Conservation (phyloP, 257 asterid genomes). For the Jacaranda copaia region DNA sequence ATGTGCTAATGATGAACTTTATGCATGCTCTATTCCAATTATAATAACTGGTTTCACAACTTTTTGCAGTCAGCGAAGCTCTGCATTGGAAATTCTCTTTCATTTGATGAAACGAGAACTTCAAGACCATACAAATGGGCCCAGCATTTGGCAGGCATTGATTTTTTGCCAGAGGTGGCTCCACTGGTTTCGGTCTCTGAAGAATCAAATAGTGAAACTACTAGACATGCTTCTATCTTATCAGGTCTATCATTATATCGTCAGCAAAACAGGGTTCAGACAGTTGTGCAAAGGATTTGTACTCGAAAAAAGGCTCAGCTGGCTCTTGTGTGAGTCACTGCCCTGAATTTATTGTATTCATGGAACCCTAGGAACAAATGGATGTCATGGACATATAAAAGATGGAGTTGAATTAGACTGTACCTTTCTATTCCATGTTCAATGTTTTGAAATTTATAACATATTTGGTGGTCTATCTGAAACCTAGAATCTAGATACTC, state of each 20-base stretch:
- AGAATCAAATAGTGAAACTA: conserved; percentile 55
- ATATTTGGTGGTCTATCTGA: conserved; percentile 33
- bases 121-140: conserved; percentile 98
- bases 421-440: conserved; percentile 30
- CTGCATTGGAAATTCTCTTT: conserved; percentile 58
- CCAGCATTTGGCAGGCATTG: conserved; percentile 98
- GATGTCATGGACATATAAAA: conserved; percentile 31
- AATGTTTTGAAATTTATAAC: conserved; percentile 18
- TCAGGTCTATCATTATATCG: conserved; percentile 85
- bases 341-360: conserved; percentile 54
- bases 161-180: conserved; percentile 91
- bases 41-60: conserved; percentile 30
- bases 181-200: conserved; percentile 67
- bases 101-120: conserved; percentile 73
- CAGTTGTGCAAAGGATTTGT: conserved; percentile 90
- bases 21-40: conserved; percentile 38
- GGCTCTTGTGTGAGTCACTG: conserved; percentile 93
- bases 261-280: conserved; percentile 89
- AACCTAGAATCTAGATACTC: conserved; percentile 15
- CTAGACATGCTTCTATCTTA: conserved; percentile 56
- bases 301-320: conserved; percentile 87
- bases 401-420: conserved; percentile 34
- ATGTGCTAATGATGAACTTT: conserved; percentile 26
- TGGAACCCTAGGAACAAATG: conserved; percentile 39
- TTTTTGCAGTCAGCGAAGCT: conserved; percentile 88